phyloP scores from a whole-genome alignment of 805 yeast species.

The Brettanomyces naardenensis region DNA sequence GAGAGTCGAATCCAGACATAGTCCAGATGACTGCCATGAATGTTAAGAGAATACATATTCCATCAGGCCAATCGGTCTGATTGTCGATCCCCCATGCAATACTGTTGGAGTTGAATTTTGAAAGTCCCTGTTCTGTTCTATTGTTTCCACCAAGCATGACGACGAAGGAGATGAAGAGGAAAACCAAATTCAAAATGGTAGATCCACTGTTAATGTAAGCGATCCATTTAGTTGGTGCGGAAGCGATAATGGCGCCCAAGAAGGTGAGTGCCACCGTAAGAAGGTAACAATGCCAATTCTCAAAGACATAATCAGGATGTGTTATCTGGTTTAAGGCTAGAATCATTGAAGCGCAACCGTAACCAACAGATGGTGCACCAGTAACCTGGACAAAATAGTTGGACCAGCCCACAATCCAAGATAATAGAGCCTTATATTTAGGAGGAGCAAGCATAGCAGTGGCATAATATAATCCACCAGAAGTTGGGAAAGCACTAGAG shows the following conservation, averaged over 20 bases:
- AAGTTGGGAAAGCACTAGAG: constrained; percentile 55
- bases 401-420: constrained; percentile 58
- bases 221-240: constrained; percentile 45
- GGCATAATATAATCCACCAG: constrained; percentile 63
- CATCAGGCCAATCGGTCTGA: constrained; percentile 53
- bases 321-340: constrained; percentile 39
- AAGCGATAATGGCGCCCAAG: constrained; percentile 38
- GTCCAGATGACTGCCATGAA: constrained; percentile 57
- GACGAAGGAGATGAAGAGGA: constrained; percentile 42
- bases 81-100: constrained; percentile 47
- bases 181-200: constrained; percentile 38
- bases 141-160: constrained; percentile 43
- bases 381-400: constrained; percentile 60
- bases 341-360: constrained; percentile 49
- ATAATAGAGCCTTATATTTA: constrained; percentile 39
- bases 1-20: constrained; percentile 68
- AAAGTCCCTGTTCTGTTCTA: constrained; percentile 27
- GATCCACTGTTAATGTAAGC: constrained; percentile 46
- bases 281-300: constrained; percentile 42
- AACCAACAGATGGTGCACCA: constrained; percentile 52
- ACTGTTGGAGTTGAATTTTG: constrained; percentile 40
- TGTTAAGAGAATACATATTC: constrained; percentile 47
- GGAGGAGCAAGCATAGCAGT: constrained; percentile 54
- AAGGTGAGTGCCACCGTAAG: constrained; percentile 43
- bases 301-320: constrained; percentile 32